Base-by-base conservation (phyloP, 2,329 filamentous ascomycete species). In the Catunica adiposa region DNA sequence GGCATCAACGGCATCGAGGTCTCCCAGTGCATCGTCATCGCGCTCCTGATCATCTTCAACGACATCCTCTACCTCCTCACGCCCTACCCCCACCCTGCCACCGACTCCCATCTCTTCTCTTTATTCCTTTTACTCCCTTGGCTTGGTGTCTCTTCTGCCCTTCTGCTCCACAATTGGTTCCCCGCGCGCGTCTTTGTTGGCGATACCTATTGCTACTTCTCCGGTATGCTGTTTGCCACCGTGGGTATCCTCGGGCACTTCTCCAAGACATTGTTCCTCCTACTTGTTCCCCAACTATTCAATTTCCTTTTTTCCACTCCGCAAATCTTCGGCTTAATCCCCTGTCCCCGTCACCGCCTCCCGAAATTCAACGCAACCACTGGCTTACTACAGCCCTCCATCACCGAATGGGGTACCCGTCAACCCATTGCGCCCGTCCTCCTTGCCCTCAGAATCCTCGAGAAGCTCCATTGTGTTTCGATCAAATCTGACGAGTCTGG, bases 1-100 rank as follows among this genome's bases (percentile, higher is more conserved):
- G 92, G 92, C n/a, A 87, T 98, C 69, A 98, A 98, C 68, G 92
- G 92, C 56, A 92, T 98, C 66, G 92, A 98, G 68, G 92, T 97
- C 56, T 82, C 85, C 9, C 92, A 98, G 70, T 96, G 89, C 58
- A 74, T 98, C 60, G 86, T 95, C 60, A 87, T 98, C 65, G 90
- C 89, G 25, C 68, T 82, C 54, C 77, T 97, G 53, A 79, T 98
- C 61, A 79, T 84, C 58, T 71, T 88, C 66, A 98, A 98, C 71
- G 92, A 97, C 67, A 73, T 78, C 54, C 76, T 97, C 61, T 98
- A 97, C 70, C 79, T 97, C 52, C 75, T 87, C 59, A 84, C 83
- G 0, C 81, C 83, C 0, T 89, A 89, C 65, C 88, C 87, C 0
- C 89, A 98, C 66, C 92, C 92, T 15, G 92, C 92, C 20, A 94